phyloP scores from a whole-genome alignment of 1,284 basidiomycete species.

The Tylopilus sp. region DNA sequence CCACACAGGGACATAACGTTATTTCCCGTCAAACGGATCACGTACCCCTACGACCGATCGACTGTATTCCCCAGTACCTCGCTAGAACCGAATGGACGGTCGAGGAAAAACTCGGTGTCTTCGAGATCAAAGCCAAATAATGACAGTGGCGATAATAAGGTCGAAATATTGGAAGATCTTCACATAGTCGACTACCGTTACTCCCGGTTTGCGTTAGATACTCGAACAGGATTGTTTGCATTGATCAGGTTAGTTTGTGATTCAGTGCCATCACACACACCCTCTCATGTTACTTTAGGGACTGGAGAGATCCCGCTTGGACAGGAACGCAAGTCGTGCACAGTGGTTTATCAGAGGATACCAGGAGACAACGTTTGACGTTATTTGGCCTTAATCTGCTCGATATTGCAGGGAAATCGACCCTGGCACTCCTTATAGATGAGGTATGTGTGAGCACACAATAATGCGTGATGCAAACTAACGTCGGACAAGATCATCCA shows the following conservation, averaged over 20 bases:
- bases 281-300: slow-evolving; percentile 46
- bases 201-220: slow-evolving; percentile 87
- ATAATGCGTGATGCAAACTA: slow-evolving; percentile 6
- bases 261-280: not conserved
- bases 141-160: slow-evolving; percentile 31
- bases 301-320: slow-evolving; percentile 92
- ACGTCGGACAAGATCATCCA: slow-evolving; percentile 61
- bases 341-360: slow-evolving; percentile 55
- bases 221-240: slow-evolving; percentile 77
- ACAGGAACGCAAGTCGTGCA: slow-evolving; percentile 61
- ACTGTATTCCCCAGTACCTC: slow-evolving; percentile 65
- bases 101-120: slow-evolving; percentile 26
- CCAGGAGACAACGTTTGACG: slow-evolving; percentile 63
- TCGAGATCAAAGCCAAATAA: slow-evolving; percentile 23
- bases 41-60: slow-evolving; percentile 75
- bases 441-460: slow-evolving; percentile 56
- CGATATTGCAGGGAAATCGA: slow-evolving; percentile 88
- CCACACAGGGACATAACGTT: slow-evolving; percentile 80
- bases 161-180: slow-evolving; percentile 50
- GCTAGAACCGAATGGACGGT: slow-evolving; percentile 20
- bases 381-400: slow-evolving; percentile 90
- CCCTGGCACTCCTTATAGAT: slow-evolving; percentile 81
- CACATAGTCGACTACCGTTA: slow-evolving; percentile 82
- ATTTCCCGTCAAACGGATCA: slow-evolving; percentile 64
- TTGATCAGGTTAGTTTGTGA: slow-evolving; percentile 64